Percentiles rank a stretch among this genome's conserved stretches.
Evolutionary conservation across 163 green algal species (phyloP).

Genomic region (Smithsoniella earleae): DNA sequence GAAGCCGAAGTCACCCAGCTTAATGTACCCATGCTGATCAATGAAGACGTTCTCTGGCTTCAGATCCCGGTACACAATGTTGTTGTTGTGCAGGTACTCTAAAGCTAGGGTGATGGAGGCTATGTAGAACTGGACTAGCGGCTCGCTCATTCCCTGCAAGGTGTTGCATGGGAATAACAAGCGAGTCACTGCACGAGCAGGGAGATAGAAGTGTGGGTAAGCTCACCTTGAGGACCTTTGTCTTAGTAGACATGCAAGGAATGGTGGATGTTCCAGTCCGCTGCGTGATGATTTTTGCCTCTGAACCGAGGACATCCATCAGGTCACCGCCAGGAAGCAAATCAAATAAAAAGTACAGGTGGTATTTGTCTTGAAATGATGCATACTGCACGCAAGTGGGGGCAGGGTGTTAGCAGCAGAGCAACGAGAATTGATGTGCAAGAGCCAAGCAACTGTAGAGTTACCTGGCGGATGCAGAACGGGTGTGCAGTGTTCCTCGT

Average conservation of each 20-base stretch:
- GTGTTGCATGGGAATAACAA: no score
- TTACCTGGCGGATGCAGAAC: slow-evolving; percentile 90
- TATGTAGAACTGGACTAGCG: slow-evolving; percentile 81
- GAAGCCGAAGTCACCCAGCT: slow-evolving; percentile 97
- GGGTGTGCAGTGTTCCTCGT: slow-evolving; percentile 84
- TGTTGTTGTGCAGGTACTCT: slow-evolving; percentile 89
- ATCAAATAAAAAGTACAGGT: slow-evolving; percentile 95
- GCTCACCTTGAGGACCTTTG: slow-evolving; percentile 51
- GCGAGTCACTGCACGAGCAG: no score
- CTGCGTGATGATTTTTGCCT: slow-evolving; percentile 74
- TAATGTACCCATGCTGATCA: slow-evolving; percentile 75
- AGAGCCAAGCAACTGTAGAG: background rate
- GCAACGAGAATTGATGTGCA: no score
- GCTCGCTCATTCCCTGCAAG: slow-evolving; percentile 78
- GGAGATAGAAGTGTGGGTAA: background rate
- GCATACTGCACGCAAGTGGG: slow-evolving; percentile 38
- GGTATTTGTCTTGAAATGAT: slow-evolving; percentile 62
- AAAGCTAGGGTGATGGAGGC: slow-evolving; percentile 78
- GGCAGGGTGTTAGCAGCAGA: no score
- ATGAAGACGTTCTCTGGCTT: slow-evolving; percentile 99
- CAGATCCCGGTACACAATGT: slow-evolving; percentile 91
- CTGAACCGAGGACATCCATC: slow-evolving; percentile 93
- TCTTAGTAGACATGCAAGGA: slow-evolving; percentile 61
- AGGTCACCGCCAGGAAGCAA: slow-evolving; percentile 86
- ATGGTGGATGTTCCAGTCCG: slow-evolving; percentile 34